Conservation (phyloP, 2,329 filamentous ascomycete species). For the Alternaria sp. region DNA sequence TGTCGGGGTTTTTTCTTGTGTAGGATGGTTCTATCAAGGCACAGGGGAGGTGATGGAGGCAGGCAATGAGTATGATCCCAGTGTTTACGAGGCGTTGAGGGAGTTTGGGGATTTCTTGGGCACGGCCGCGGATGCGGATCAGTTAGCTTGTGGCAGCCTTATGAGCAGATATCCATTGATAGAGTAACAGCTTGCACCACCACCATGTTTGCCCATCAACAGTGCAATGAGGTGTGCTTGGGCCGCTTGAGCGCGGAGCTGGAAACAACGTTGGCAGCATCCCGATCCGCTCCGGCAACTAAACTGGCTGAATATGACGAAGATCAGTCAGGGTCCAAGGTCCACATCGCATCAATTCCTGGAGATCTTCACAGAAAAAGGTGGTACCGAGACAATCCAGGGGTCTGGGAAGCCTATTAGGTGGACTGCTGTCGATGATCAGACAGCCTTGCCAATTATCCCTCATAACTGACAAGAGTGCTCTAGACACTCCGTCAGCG, state of each 20-base stretch:
- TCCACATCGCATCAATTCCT: neutral
- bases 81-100: conserved; percentile 10
- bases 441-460: neutral
- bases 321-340: conserved; percentile 1
- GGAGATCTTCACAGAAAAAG: neutral
- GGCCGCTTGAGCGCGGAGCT: neutral
- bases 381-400: neutral
- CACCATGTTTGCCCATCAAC: neutral
- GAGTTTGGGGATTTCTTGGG: conserved; percentile 30
- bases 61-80: neutral
- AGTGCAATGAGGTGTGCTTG: neutral
- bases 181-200: conserved; percentile 6
- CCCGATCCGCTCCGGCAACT: conserved; percentile 11
- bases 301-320: neutral
- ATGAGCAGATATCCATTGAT: conserved; percentile 27
- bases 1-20: neutral
- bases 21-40: neutral
- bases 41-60: neutral
- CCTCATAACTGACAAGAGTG: neutral
- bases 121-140: conserved; percentile 49
- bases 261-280: neutral
- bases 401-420: neutral
- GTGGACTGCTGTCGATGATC: neutral
- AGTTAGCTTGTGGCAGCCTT: conserved; percentile 29
- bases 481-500: neutral